phyloP scores from a whole-genome alignment of 306 rosid genomes.

The Casuarina equisetifolia region DNA sequence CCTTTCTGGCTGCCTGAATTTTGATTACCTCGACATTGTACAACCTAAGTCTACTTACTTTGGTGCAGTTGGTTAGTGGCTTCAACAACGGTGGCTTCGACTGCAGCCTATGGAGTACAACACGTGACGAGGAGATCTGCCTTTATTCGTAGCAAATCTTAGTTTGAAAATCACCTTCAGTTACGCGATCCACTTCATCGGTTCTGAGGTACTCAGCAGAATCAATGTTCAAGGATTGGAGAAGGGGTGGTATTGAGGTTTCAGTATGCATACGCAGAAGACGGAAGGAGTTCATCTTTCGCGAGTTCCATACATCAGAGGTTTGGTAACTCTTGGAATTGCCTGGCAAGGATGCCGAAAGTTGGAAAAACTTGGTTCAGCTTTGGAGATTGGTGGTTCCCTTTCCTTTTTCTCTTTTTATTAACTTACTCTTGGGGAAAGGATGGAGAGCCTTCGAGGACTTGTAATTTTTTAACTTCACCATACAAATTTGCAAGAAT shows the following conservation, averaged over 20 bases:
- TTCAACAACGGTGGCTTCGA: constrained; percentile 66
- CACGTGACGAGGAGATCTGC: constrained; percentile 43
- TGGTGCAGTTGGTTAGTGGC: constrained; percentile 89
- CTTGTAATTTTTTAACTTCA: not conserved
- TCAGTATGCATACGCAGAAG: not conserved
- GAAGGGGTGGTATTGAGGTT: not conserved
- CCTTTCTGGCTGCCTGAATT: not conserved
- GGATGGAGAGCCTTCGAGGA: not conserved
- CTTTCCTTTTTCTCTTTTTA: not conserved
- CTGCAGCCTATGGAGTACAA: constrained; percentile 66
- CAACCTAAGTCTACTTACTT: not conserved
- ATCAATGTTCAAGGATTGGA: not conserved
- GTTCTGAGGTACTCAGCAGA: not conserved
- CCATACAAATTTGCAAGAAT: not conserved
- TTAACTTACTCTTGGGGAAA: not conserved
- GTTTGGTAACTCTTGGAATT: not conserved
- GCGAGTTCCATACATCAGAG: not conserved
- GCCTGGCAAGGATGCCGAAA: not conserved
- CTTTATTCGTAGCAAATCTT: constrained; percentile 22
- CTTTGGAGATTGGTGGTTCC: not conserved
- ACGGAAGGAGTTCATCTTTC: not conserved
- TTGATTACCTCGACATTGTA: not conserved
- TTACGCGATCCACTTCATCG: not conserved
- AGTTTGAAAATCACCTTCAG: not conserved
- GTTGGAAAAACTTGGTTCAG: not conserved